phyloP scores from a whole-genome alignment of 192 early-diverging fungal species.

The Cladochytrium replicatum region DNA sequence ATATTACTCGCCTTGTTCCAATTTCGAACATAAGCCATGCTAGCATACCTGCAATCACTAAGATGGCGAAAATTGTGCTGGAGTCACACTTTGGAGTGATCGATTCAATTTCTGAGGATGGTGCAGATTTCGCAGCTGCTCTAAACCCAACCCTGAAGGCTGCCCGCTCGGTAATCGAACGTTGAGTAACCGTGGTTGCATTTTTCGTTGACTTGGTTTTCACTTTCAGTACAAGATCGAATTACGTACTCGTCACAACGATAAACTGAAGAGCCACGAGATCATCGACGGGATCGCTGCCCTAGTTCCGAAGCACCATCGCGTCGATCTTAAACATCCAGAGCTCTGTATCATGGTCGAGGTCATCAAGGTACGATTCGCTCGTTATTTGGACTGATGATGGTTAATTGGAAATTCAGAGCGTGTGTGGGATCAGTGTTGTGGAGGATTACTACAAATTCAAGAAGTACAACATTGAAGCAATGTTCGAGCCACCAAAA shows the following conservation, averaged over 20 bases:
- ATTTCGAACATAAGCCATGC: slow-evolving; percentile 16
- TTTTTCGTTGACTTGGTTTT: too few species aligned
- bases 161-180: too few species aligned
- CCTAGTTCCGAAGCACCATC: slow-evolving; percentile 20
- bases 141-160: too few species aligned
- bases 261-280: slow-evolving; percentile 17
- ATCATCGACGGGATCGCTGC: slow-evolving; percentile 26
- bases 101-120: too few species aligned
- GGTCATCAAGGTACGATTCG: slow-evolving; percentile 23
- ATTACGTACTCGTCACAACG: slow-evolving; percentile 14
- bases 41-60: slow-evolving; percentile 14
- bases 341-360: slow-evolving; percentile 31
- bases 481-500: slow-evolving; percentile 14
- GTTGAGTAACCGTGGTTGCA: too few species aligned
- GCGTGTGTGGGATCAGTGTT: slow-evolving; percentile 32
- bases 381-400: too few species aligned
- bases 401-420: slow-evolving; percentile 8
- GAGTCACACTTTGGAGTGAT: slow-evolving; percentile 16
- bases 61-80: slow-evolving; percentile 12
- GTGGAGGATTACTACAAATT: slow-evolving; percentile 24
- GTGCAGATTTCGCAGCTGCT: too few species aligned
- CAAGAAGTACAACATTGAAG: slow-evolving; percentile 35
- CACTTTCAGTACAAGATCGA: not conserved
- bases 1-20: slow-evolving; percentile 17
- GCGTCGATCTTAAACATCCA: slow-evolving; percentile 26